phyloP scores from a whole-genome alignment of 2,329 filamentous ascomycete genomes.

The Pyrenophora graminea region DNA sequence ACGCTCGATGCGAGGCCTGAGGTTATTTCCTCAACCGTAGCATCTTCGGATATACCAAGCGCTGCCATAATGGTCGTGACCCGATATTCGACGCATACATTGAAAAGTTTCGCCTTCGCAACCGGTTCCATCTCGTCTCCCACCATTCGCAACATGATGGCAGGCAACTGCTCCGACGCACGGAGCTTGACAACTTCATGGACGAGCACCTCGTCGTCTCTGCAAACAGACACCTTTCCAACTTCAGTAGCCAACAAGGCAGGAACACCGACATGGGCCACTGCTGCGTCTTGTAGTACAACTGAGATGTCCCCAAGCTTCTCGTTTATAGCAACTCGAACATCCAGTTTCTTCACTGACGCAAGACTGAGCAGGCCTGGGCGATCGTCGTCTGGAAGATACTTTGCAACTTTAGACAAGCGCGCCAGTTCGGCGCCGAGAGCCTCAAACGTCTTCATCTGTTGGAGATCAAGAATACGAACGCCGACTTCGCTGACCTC shows the following conservation, averaged over 20 bases:
- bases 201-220: conserved; percentile 75
- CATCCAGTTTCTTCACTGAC: conserved; percentile 66
- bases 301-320: conserved; percentile 66
- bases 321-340: conserved; percentile 66
- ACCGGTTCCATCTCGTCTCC: conserved; percentile 93
- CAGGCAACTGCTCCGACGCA: conserved; percentile 57
- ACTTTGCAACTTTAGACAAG: conserved; percentile 87
- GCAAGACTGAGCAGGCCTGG: conserved; percentile 81
- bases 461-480: conserved; percentile 64
- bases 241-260: conserved; percentile 80
- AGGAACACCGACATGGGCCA: conserved; percentile 75
- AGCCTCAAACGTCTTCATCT: conserved; percentile 69
- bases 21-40: conserved; percentile 69
- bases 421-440: conserved; percentile 80
- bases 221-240: conserved; percentile 62
- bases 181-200: conserved; percentile 58
- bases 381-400: conserved; percentile 91
- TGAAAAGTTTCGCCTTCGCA: conserved; percentile 84
- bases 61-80: conserved; percentile 82
- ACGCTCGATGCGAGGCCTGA: conserved; percentile 78
- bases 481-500: conserved; percentile 68
- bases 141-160: conserved; percentile 86
- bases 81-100: conserved; percentile 84
- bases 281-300: conserved; percentile 26
- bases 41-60: conserved; percentile 69